Base-by-base conservation (phyloP, 306 rosid species). In the Lablab purpureus region DNA sequence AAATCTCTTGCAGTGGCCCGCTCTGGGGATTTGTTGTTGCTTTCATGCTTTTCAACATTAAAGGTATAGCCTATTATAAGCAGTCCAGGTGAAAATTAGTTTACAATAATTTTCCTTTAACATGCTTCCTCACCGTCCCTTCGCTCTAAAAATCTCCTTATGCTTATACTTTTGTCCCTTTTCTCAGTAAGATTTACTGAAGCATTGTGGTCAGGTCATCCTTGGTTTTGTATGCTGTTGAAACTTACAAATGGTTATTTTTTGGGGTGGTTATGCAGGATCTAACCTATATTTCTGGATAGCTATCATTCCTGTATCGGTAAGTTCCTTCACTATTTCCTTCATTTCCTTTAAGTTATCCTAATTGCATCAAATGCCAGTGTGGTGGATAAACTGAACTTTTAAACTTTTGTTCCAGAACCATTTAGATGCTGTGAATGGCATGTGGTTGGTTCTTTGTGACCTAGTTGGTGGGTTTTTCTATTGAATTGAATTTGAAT, bases 201-300 rank as follows among this genome's bases (percentile, higher is more conserved):
- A 51, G 34, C 37, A 32, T 78, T 49, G 10, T 63, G 71, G 14
- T 45, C 23, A 75, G 14, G n/a, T 84, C 46, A 21, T 75, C 40
- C 37, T 75, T 51, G 64, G 37, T 72, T 78, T 79, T 68, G 71
- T n/a, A 2, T 73, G 51, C 27, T 80, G 50, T 85, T 49, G 73
- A 37, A 80, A 47, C 75, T 78, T 82, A 73, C 65, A 50, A 6
- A 67, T 22, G 10, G 19, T 56, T 59, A 14, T 67, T n/a, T 71
- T 50, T 84, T 23, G 50, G 45, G 45, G 45, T 63, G 64, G 72
- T 70, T 74, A 62, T 19, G 23, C 96, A 95, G 99, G 99, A 56
- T 93, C 99, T 60, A 95, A 95, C 86, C 96, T 95, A 23, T 93
- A 95, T 76, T 91, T 95, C 90, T 95, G 99, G 99, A 95, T 93